Evolutionary conservation across 805 yeast genomes (phyloP), one percentile per base, ranked within the genome.

Genomic region (Priceomyces medius): DNA sequence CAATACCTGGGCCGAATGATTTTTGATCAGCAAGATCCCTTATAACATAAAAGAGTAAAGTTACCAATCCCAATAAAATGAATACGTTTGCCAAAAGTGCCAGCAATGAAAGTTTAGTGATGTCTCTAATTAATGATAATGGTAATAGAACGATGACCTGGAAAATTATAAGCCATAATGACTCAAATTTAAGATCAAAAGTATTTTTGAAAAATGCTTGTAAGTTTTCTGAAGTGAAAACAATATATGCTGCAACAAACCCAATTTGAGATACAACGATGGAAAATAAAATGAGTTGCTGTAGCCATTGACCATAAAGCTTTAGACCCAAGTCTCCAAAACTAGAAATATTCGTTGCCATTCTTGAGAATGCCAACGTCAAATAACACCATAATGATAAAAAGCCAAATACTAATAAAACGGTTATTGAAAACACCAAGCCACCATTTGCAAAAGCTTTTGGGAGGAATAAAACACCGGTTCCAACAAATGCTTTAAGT

Each of bases 301-400:
- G 87, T 69, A 86, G 68, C 75, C 81, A 76, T 2, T 59, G 59
- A 2, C 93, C 93, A 58, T 80, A 85, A 19, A 84, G 62, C 34
- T 64, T 73, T 19, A 60, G 51, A 2, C 93, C 95, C 38, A 85
- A 81, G 43, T 85, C 93, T 50, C 87, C 88, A 63, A 86, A 86
- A n/a, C 90, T 80, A 0, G 86, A 71, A 1, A 85, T 88, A 6
- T 72, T 73, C 0, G 85, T 76, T 3, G 76, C 71, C 14, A 64
- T 67, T 49, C 85, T 85, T 13, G 88, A 62, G 41, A 66, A 66
- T 5, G 83, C 77, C 38, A 86, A 64, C 18, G 83, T 78, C 50
- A 78, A 73, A 58, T 86, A 86, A 57, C 95, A 86, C 84, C 89
- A 86, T 54, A 72, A 85, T 0, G 93, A 85, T 44, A 85, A 74